phyloP scores from a whole-genome alignment of 352 stramenopile genomes.

The Pythium chondricola region DNA sequence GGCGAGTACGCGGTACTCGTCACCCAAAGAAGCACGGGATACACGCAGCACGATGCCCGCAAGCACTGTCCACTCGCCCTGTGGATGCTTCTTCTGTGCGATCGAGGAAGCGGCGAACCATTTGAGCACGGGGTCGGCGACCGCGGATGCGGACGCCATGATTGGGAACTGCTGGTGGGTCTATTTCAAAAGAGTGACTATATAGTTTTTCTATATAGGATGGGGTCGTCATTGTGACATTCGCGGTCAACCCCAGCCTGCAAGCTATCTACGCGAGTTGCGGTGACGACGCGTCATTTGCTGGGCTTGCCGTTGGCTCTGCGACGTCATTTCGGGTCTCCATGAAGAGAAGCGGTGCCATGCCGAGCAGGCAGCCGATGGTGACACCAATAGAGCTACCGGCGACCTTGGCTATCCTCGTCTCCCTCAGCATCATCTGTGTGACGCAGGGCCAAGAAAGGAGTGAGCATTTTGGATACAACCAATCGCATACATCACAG shows the following conservation, averaged over 20 bases:
- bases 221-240: not conserved
- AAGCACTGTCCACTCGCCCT: constrained; percentile 56
- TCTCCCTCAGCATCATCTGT: constrained; percentile 58
- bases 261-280: too few species aligned
- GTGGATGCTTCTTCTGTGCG: constrained; percentile 56
- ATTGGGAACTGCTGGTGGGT: not conserved
- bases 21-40: not conserved
- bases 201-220: constrained; percentile 7
- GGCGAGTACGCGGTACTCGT: constrained; percentile 40
- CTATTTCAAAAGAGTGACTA: constrained; percentile 18
- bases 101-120: constrained; percentile 47
- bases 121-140: constrained; percentile 34
- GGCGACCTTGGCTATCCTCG: constrained; percentile 56
- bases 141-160: not conserved
- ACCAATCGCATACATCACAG: too few species aligned
- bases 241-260: too few species aligned
- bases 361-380: constrained; percentile 71
- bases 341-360: constrained; percentile 71
- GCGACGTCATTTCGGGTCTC: constrained; percentile 34
- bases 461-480: too few species aligned
- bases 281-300: too few species aligned
- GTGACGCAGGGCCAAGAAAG: constrained; percentile 17
- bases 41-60: constrained; percentile 42
- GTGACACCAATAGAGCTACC: constrained; percentile 65
- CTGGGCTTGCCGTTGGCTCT: constrained; percentile 5